Evolutionary conservation across 495 filamentous ascomycete species (phyloP).

Genomic region (Xylaria cubensis): DNA sequence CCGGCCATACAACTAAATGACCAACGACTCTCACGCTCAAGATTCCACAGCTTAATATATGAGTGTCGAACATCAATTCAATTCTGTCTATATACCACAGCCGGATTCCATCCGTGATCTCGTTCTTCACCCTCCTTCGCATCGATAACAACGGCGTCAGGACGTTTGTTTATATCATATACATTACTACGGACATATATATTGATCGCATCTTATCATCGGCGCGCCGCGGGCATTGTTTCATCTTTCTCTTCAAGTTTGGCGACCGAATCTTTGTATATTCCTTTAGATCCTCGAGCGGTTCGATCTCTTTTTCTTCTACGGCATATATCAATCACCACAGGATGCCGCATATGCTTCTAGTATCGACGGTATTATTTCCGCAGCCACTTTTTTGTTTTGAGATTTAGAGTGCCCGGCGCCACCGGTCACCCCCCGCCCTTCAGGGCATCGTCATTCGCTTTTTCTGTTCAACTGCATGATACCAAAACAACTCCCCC

Average conservation of each 20-base stretch:
- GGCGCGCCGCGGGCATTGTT: slow-evolving; percentile 3
- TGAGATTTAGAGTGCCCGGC: slow-evolving; percentile 20
- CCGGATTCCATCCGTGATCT: slow-evolving; percentile 21
- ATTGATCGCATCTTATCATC: slow-evolving; percentile 19
- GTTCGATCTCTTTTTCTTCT: background rate
- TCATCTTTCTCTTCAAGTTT: background rate
- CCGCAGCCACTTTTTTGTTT: background rate
- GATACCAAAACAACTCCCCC: slow-evolving; percentile 16
- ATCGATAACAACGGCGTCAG: slow-evolving; percentile 39
- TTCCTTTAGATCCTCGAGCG: background rate
- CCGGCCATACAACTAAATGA: slow-evolving; percentile 22
- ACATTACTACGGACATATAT: slow-evolving; percentile 35
- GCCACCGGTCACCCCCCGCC: slow-evolving; percentile 17
- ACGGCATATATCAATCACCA: background rate
- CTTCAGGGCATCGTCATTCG: slow-evolving; percentile 7
- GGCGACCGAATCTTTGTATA: slow-evolving; percentile 19
- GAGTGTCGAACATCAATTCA: background rate
- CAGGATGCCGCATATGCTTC: background rate
- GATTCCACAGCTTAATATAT: background rate
- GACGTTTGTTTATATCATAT: slow-evolving; percentile 37
- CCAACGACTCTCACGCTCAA: background rate
- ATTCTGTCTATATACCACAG: slow-evolving; percentile 30
- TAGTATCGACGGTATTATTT: background rate
- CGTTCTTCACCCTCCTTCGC: slow-evolving; percentile 32
- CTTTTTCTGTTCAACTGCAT: slow-evolving; percentile 12